Evolutionary conservation across 1,284 basidiomycete species (phyloP).

Genomic region (Hymenochaete sp.): DNA sequence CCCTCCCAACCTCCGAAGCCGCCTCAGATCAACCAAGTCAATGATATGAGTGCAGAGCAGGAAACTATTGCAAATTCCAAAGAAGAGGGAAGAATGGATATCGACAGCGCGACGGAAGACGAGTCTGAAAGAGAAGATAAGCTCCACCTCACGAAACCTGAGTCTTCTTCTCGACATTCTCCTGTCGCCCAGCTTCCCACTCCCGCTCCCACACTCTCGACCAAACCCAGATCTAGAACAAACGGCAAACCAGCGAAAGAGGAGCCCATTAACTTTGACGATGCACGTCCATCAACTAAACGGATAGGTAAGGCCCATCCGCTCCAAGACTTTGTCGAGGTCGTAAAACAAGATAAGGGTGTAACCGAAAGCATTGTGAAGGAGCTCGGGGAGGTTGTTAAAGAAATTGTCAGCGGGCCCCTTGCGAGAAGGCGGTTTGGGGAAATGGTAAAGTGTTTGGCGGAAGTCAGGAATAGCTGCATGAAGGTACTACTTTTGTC

Average conservation of each 20-base stretch:
- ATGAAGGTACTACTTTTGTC: constrained; percentile 39
- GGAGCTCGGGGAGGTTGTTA: constrained; percentile 64
- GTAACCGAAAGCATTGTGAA: constrained; percentile 78
- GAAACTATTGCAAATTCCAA: constrained; percentile 21
- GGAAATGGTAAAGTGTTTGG: constrained; percentile 70
- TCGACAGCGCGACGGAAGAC: constrained; percentile 33
- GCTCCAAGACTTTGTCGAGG: constrained; percentile 65
- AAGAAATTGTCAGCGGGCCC: constrained; percentile 59
- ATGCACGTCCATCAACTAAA: constrained; percentile 25
- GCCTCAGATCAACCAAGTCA: constrained; percentile 9
- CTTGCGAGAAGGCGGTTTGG: constrained; percentile 57
- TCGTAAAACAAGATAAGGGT: constrained; percentile 63
- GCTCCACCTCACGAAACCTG: constrained; percentile 14
- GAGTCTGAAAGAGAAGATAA: constrained; percentile 26
- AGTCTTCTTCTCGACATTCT: too few species aligned
- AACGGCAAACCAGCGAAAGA: constrained; percentile 33
- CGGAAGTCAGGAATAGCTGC: constrained; percentile 53
- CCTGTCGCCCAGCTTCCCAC: constrained; percentile 12
- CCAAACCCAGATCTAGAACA: constrained; percentile 36
- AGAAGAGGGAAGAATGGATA: constrained; percentile 22
- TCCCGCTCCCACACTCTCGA: constrained; percentile 21
- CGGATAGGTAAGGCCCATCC: constrained; percentile 71
- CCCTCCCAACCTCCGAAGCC: constrained; percentile 21
- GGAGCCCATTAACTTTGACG: not conserved
- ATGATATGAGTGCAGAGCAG: constrained; percentile 8